Conservation (phyloP, 768 basidiomycete species). For the Suillus subalutaceus region DNA sequence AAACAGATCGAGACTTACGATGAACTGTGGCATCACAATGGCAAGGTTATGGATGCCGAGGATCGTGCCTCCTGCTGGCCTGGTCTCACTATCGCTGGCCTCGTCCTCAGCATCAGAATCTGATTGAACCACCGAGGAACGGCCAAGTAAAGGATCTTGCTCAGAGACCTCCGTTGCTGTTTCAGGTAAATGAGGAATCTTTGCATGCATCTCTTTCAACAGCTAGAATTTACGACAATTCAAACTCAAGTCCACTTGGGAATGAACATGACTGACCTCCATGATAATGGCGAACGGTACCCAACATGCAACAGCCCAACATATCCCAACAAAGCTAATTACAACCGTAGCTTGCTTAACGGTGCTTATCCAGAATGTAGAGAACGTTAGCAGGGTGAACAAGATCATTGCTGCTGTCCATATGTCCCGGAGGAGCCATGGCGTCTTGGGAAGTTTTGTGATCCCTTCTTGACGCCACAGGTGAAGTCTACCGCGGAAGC, state of each 20-base stretch:
- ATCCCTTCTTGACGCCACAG: conserved; percentile 88
- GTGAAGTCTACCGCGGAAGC: conserved; percentile 70
- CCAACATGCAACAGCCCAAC: conserved; percentile 99
- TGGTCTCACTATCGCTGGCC: conserved; percentile 25
- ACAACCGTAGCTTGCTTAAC: conserved; percentile 81
- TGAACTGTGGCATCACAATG: conserved; percentile 93
- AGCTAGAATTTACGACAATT: conserved; percentile 44
- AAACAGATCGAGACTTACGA: conserved; percentile 56
- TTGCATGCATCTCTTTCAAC: conserved; percentile 68
- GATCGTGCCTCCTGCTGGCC: conserved; percentile 84
- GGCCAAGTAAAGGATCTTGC: conserved; percentile 59
- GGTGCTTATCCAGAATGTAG: conserved; percentile 85
- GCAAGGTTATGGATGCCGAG: conserved; percentile 95
- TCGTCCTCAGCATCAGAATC: conserved; percentile 41
- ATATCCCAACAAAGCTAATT: conserved; percentile 86
- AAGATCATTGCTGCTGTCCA: conserved; percentile 88
- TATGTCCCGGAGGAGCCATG: conserved; percentile 89
- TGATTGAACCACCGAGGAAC: conserved; percentile 50
- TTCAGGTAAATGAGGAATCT: conserved; percentile 22
- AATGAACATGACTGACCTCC: conserved; percentile 72
- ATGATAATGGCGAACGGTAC: conserved; percentile 97
- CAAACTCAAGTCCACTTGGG: not conserved
- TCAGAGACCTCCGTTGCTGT: conserved; percentile 38
- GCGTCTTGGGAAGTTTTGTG: conserved; percentile 79
- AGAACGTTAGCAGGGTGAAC: conserved; percentile 77